These are phyloP conservation scores for Fusarium sp. DNA, from an alignment of 2,329 filamentous ascomycete genomes.

Conservation along the genomic window DNA sequence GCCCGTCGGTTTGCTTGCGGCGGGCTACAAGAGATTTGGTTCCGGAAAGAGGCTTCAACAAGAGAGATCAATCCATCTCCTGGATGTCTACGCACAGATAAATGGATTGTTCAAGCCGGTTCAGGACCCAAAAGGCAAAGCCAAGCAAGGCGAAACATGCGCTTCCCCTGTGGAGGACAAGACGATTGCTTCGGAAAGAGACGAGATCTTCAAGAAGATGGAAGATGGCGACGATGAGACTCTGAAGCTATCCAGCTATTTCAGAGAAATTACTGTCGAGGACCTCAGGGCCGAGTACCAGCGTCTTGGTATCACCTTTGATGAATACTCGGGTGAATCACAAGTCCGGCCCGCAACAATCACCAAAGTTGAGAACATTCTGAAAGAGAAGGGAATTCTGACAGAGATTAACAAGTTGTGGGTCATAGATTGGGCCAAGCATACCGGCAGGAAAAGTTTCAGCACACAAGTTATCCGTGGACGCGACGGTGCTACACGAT, in stretches of 20 bases:
- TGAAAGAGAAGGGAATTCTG: conserved; percentile 69
- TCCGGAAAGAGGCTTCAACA: conserved; percentile 69
- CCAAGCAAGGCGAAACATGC: conserved; percentile 56
- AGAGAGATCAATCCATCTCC: conserved; percentile 75
- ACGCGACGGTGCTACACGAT: conserved; percentile 53
- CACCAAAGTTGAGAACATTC: conserved; percentile 65
- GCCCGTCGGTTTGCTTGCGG: conserved; percentile 70
- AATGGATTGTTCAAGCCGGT: conserved; percentile 71
- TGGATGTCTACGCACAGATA: conserved; percentile 75
- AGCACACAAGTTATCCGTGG: conserved; percentile 75
- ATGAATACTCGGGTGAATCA: conserved; percentile 74
- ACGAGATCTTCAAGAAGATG: conserved; percentile 69
- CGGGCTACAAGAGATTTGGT: conserved; percentile 74
- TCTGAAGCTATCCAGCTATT: conserved; percentile 62
- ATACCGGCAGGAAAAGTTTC: conserved; percentile 74
- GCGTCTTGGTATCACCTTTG: conserved; percentile 65
- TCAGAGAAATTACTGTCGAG: conserved; percentile 64
- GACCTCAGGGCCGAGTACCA: conserved; percentile 64
- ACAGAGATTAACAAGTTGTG: conserved; percentile 74
- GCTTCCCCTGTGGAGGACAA: conserved; percentile 35
- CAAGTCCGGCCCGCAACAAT: conserved; percentile 65
- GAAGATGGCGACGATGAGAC: conserved; percentile 65
- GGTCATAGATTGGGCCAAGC: conserved; percentile 76
- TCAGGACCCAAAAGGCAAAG: conserved; percentile 66
- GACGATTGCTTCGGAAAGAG: conserved; percentile 57